Conservation (phyloP, 2,329 filamentous ascomycete genomes). For the Fusarium protoensiforme region DNA sequence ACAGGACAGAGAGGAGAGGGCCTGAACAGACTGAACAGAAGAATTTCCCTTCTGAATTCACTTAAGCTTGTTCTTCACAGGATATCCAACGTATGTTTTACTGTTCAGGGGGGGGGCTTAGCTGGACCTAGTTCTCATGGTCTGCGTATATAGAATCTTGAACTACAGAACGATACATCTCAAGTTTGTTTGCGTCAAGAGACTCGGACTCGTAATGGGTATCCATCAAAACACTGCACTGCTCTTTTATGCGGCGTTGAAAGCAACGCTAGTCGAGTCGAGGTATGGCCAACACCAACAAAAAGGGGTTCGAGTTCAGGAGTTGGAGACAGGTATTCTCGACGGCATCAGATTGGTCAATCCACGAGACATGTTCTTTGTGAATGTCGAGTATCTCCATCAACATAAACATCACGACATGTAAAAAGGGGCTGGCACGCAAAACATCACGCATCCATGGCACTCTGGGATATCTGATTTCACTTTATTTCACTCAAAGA, state of each 20-base stretch:
- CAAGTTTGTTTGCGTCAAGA: background rate
- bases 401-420: background rate
- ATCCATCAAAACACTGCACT: background rate
- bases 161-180: background rate
- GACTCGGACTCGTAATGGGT: background rate
- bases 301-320: background rate
- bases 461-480: background rate
- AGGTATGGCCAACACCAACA: background rate
- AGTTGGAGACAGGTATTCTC: background rate
- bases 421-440: background rate
- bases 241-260: background rate
- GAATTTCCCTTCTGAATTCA: background rate
- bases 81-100: background rate
- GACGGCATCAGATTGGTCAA: background rate
- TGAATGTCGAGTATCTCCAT: background rate
- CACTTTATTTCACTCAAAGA: background rate
- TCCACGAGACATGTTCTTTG: background rate
- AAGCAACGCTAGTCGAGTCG: background rate
- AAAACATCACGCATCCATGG: background rate
- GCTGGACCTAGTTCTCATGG: background rate
- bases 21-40: background rate
- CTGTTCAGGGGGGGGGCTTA: background rate
- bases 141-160: background rate
- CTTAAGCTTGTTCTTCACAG: background rate
- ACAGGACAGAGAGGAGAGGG: too few relatives aligned